Evolutionary conservation across 306 rosid genomes (phyloP).

Genomic region (Benincasa hispida): DNA sequence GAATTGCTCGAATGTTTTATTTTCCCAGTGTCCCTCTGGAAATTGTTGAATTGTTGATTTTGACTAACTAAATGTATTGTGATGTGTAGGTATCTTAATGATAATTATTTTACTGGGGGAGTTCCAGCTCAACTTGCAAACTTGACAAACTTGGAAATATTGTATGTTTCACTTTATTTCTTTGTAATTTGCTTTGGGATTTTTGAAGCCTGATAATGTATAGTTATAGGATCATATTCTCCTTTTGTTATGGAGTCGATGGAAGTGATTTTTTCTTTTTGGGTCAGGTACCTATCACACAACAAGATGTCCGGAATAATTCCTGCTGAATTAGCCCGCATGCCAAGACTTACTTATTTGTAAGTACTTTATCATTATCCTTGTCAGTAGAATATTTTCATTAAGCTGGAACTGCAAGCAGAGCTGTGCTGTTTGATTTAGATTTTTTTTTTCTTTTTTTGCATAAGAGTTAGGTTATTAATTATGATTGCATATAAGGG

Average conservation of each 20-base stretch:
- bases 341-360: constrained; percentile 81
- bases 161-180: constrained; percentile 37
- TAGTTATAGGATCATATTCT: neutral
- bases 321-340: constrained; percentile 72
- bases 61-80: constrained; percentile 10
- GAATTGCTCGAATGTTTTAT: neutral
- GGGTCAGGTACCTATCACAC: constrained; percentile 73
- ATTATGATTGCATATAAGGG: neutral
- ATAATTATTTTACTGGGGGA: constrained; percentile 91
- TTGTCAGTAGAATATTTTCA: neutral
- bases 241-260: neutral
- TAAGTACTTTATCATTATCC: constrained; percentile 30
- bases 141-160: constrained; percentile 81
- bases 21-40: neutral
- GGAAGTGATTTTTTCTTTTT: constrained; percentile 12
- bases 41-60: neutral
- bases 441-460: no score
- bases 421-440: neutral
- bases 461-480: neutral
- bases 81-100: constrained; percentile 61
- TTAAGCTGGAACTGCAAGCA: neutral
- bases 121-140: constrained; percentile 90
- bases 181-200: neutral
- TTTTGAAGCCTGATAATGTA: neutral
- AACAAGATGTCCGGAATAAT: constrained; percentile 90